These are phyloP conservation scores for Phytophthora rubi DNA, from an alignment of 352 stramenopile species.

Conservation along the genomic window DNA sequence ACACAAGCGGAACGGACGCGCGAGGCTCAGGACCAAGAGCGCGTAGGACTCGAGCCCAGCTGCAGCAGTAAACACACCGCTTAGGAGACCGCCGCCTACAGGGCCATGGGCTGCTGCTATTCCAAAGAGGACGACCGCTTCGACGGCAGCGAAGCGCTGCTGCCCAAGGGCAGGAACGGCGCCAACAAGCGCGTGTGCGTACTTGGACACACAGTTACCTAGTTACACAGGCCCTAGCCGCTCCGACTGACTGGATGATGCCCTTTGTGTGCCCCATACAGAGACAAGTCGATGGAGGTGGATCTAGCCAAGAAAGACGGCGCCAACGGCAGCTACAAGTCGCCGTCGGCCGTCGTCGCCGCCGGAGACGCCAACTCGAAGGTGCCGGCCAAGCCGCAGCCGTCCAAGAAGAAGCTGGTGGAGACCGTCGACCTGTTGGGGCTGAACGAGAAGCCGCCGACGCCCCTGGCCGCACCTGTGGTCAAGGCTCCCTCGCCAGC, in stretches of 20 bases:
- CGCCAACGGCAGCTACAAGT: conserved; percentile 43
- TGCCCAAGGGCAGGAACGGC: conserved; percentile 59
- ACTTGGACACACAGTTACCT: too few relatives aligned
- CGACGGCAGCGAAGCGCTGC: conserved; percentile 55
- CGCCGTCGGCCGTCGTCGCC: conserved; percentile 34
- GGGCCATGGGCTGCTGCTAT: conserved; percentile 70
- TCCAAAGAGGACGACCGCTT: conserved; percentile 75
- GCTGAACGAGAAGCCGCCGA: conserved; percentile 43
- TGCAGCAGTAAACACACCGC: too few relatives aligned
- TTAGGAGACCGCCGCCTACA: neutral
- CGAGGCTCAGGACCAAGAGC: conserved; percentile 21
- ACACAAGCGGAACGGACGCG: conserved; percentile 25
- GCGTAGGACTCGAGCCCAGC: too few relatives aligned
- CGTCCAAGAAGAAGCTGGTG: conserved; percentile 25
- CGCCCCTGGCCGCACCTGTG: conserved; percentile 24
- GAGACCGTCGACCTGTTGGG: conserved; percentile 59
- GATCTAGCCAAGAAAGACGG: conserved; percentile 40
- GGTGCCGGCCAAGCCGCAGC: conserved; percentile 38
- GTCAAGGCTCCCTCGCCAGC: conserved; percentile 22
- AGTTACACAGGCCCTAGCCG: too few relatives aligned
- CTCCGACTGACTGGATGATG: neutral
- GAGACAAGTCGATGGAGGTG: conserved; percentile 45
- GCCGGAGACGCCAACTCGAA: conserved; percentile 37
- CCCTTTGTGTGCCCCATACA: conserved; percentile 15
- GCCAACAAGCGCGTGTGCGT: conserved; percentile 40